These are phyloP conservation scores for Lodderomyces orthopsilosis DNA, from an alignment of 1,139 yeast genomes.

Conservation along the genomic window DNA sequence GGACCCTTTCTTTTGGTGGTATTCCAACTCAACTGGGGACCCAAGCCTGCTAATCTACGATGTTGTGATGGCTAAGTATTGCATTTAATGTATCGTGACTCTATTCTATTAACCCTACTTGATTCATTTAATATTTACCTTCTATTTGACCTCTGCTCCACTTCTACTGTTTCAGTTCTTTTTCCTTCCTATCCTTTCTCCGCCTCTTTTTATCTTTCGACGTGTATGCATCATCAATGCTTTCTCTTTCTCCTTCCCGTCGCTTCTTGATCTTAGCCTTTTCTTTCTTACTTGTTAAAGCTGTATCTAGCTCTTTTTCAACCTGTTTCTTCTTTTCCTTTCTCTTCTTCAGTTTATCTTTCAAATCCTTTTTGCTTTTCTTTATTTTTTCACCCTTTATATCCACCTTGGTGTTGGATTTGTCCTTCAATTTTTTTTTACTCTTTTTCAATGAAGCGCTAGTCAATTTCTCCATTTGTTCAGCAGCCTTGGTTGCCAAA, in stretches of 20 bases:
- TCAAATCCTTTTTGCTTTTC: slow-evolving; percentile 21
- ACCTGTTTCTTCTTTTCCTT: slow-evolving; percentile 11
- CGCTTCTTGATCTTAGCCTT: slow-evolving; percentile 16
- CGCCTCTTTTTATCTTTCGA: slow-evolving; percentile 5
- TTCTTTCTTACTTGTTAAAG: slow-evolving; percentile 12
- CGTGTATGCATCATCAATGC: not conserved
- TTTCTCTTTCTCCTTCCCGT: slow-evolving; percentile 12
- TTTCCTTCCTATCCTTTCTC: not conserved
- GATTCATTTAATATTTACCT: no score
- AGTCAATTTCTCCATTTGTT: slow-evolving; percentile 13
- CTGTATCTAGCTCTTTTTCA: slow-evolving; percentile 14
- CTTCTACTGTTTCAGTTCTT: no score
- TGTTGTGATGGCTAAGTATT: no score
- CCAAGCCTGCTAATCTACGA: no score
- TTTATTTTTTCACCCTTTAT: slow-evolving; percentile 15
- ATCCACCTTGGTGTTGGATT: slow-evolving; percentile 10
- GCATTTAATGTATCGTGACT: no score
- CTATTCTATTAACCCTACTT: no score
- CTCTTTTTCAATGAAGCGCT: slow-evolving; percentile 19
- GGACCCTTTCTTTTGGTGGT: no score
- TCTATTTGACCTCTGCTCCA: no score
- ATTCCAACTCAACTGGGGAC: no score
- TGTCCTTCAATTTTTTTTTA: slow-evolving; percentile 11
- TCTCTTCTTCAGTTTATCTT: slow-evolving; percentile 18
- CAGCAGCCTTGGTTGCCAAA: slow-evolving; percentile 13